Base-by-base conservation (phyloP, 257 asterid species). In the Agastache rugosa region DNA sequence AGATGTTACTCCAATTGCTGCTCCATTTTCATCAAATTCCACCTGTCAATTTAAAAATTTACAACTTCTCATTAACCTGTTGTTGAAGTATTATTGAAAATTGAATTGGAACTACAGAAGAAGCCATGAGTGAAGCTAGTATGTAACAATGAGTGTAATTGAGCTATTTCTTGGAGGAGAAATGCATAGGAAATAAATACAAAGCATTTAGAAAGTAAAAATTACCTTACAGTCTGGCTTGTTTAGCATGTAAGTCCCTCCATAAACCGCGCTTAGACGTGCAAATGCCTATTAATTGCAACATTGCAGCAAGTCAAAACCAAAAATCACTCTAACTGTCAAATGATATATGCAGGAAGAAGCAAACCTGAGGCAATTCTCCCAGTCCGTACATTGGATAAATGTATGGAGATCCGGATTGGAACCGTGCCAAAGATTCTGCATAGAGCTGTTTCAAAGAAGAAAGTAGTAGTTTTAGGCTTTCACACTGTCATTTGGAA, bases 261-360 rank as follows among this genome's bases (percentile, higher is more conserved):
- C 99, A 83, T 95, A 95, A 79, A 95, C 99, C 47, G 98, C 99
- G 81, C 99, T 95, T 15, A 95, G 91, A 64, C 99, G 98, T 62
- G 99, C 98, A 83, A 95, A 95, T 22, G 97, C 99, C 99, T 94
- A 88, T 67, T 73, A 71, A 70, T 34, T 73, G 50, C n/a, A 63
- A 65, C 61, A 60, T 31, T 8, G 60, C 6, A 67, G 68, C 23
- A 6, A 51, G 51, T 44, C 74, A 56, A 27, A 3, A 22, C 42
- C 67, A 48, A 23, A 16, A 7, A 19, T 53, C 34, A 25, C 42
- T 11, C 23, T 50, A 66, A 37, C 29, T 51, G 20, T 41, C 15
- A 79, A 75, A 59, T 41, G 25, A 45, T 35, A 59, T 44, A 59
- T 51, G 65, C 59, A 68, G 61, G 37, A 37, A 48, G 71, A 73